phyloP scores from a whole-genome alignment of 164 flowering plant genomes.

The Tetracentron sinense region DNA sequence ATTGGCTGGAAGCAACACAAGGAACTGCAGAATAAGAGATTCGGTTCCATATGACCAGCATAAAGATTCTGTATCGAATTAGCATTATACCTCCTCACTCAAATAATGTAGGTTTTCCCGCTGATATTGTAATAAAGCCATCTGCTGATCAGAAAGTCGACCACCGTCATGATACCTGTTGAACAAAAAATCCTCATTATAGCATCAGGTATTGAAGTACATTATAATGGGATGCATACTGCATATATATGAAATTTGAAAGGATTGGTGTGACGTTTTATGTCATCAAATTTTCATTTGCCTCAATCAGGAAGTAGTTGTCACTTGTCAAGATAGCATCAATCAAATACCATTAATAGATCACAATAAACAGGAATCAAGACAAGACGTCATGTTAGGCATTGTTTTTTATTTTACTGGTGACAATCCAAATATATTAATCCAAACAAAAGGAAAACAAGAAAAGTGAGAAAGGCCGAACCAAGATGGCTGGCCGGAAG shows the following conservation, averaged over 20 bases:
- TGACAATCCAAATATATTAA: too few relatives aligned
- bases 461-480: too few relatives aligned
- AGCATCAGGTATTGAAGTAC: conserved; percentile 6
- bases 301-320: background rate
- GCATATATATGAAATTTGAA: background rate
- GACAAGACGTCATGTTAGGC: too few relatives aligned
- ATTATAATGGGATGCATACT: background rate
- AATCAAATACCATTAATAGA: background rate
- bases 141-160: conserved; percentile 96
- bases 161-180: conserved; percentile 90
- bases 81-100: conserved; percentile 84
- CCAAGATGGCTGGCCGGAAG: too few relatives aligned
- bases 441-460: background rate
- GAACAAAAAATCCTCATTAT: conserved; percentile 11
- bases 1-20: background rate
- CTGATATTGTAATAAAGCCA: conserved; percentile 97
- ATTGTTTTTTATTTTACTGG: too few relatives aligned
- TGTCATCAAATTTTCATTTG: background rate
- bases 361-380: conserved; percentile 2
- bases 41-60: background rate
- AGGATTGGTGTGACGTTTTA: background rate
- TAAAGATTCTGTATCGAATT: background rate
- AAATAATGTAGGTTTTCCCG: conserved; percentile 92
- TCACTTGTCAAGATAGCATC: background rate
- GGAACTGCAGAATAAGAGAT: conserved; percentile 1